Percentiles rank a stretch among this genome's conserved stretches.
Evolutionary conservation across 2,329 filamentous ascomycete genomes (phyloP).

Genomic region (Colletotrichum coccodes): DNA sequence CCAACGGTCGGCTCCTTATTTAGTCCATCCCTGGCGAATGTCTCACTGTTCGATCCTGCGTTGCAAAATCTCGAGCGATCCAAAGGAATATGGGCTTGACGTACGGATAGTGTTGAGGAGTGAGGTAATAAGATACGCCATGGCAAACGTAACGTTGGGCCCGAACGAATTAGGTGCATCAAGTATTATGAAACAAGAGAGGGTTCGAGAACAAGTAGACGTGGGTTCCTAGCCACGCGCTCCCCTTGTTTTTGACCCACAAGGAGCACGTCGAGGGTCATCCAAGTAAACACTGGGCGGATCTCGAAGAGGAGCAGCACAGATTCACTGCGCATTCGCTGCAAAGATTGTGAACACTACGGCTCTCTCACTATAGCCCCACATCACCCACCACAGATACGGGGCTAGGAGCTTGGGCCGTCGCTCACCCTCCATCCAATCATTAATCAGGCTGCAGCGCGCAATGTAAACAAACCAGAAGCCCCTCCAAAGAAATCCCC

Average conservation of each 20-base stretch:
- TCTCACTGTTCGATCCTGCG: not conserved
- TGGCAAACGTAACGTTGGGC: not conserved
- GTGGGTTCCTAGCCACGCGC: slow-evolving; percentile 6
- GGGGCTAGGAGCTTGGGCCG: slow-evolving; percentile 23
- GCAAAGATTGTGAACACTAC: not conserved
- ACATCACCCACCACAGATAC: not conserved
- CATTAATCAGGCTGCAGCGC: not conserved
- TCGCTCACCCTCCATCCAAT: slow-evolving; percentile 9
- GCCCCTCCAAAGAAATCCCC: slow-evolving; percentile 26
- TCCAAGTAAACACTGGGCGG: slow-evolving; percentile 11
- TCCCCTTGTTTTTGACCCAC: slow-evolving; percentile 3
- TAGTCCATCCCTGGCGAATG: not conserved
- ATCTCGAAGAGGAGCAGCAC: not conserved
- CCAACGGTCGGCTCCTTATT: not conserved
- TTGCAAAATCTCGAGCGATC: not conserved
- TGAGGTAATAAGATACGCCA: not conserved
- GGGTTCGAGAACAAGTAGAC: slow-evolving; percentile 5
- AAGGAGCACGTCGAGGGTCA: slow-evolving; percentile 7
- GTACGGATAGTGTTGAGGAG: not conserved
- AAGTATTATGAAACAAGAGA: not conserved
- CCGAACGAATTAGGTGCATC: not conserved
- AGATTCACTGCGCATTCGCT: not conserved
- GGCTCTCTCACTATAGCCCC: slow-evolving; percentile 4
- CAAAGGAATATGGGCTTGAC: not conserved
- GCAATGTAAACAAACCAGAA: slow-evolving; percentile 33